Percentiles rank a stretch among this genome's conserved stretches.
Conservation (phyloP, 139 green algal species). For the Pleodorina starrii region DNA sequence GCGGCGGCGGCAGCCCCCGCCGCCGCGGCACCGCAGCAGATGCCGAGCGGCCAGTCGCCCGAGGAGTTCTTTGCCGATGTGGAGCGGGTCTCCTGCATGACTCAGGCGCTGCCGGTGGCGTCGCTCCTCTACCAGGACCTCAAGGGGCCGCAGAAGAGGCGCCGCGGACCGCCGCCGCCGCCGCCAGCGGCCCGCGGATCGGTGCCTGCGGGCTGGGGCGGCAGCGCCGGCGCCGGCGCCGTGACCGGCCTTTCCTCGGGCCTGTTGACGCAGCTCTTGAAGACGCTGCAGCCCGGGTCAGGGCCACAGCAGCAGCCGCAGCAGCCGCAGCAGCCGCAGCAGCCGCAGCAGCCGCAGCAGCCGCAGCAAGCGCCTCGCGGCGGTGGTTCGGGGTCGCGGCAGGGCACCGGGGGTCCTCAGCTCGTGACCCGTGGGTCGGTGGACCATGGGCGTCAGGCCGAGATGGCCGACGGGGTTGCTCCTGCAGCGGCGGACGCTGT, state of each 20-base stretch:
- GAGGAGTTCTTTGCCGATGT: constrained; percentile 28
- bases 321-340: not conserved
- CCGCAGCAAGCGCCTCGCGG: no score
- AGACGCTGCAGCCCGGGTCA: not conserved
- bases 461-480: no score
- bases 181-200: not conserved
- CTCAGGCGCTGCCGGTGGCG: not conserved
- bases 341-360: not conserved
- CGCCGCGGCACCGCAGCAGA: not conserved
- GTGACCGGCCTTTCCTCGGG: not conserved
- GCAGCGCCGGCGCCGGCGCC: not conserved
- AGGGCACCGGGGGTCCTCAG: no score
- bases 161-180: not conserved
- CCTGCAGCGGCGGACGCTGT: no score
- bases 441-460: no score
- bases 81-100: not conserved
- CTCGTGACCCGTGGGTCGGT: no score
- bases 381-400: no score
- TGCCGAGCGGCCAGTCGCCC: not conserved
- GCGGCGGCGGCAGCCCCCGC: not conserved
- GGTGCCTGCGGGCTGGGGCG: no score
- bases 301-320: not conserved
- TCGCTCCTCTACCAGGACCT: not conserved
- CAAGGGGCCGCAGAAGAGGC: not conserved
- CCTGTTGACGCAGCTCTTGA: not conserved